Evolutionary conservation across 148 eudicot species (phyloP), one percentile per base, ranked within the genome.

Genomic region (Pharnaceum exiguum): DNA sequence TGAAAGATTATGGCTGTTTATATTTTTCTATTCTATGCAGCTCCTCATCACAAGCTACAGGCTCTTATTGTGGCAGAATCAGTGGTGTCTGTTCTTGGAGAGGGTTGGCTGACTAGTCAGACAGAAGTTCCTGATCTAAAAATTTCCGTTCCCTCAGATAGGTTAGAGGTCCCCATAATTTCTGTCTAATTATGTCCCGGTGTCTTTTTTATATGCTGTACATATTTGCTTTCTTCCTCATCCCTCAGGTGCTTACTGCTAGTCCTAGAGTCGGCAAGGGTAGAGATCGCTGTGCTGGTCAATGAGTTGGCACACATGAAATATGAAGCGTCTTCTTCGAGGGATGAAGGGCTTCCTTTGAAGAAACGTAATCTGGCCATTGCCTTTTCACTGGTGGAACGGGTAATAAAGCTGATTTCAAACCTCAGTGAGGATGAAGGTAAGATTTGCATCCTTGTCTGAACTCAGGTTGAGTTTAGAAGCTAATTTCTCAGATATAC

Each of bases 261-360:
- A 36, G 82, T 91, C 66, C 71, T 91, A 55, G 97, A 91, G 84
- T 73, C 94, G 32, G 79, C 97, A 11, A 87, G 96, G 71, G 84
- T 91, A 35, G 97, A 91, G 73, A 73, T 87, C 66, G 85, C 96
- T 39, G 94, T 91, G 63, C 67, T 91, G 58, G 85, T 91, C 54
- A 82, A 91, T 66, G 97, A 91, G 39, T 66, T 91, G 19, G 94
- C 94, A 12, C 85, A 87, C 73, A 52, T 85, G 47, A 91, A 79
- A 64, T 82, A 77, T 68, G 97, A 82, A 76, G 84, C 85, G 52
- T 49, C 78, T 46, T 66, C 90, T 11, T 77, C 80, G n/a, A 65
- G 63, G 43, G 61, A 68, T 23, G 86, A 82, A 53, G 64, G 71
- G 3, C 52, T 85, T 48, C 45, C 77, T 56, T 43, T 49, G 51